phyloP scores from a whole-genome alignment of 129 eudicot genomes.

The Chrysanthemum seticuspe region DNA sequence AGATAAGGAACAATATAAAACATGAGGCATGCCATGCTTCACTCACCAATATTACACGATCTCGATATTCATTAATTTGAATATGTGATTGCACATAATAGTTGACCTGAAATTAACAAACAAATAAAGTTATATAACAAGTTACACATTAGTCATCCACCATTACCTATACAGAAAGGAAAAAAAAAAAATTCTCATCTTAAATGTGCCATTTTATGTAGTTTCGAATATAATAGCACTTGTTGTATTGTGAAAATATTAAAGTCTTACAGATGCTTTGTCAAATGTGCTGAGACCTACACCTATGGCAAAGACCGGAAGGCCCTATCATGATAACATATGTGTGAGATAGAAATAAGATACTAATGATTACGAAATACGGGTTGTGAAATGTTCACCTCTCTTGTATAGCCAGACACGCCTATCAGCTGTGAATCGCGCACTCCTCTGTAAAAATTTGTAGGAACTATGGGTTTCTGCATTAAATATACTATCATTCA shows the following conservation, averaged over 20 bases:
- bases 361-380: background rate
- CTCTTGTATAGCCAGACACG: conserved; percentile 63
- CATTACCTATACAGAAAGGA: background rate
- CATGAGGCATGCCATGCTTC: conserved; percentile 10
- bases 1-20: conserved; percentile 5
- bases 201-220: background rate
- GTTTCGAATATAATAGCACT: background rate
- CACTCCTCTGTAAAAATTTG: conserved; percentile 50
- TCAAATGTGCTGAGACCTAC: conserved; percentile 65
- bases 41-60: conserved; percentile 64
- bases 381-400: conserved; percentile 37
- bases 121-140: background rate
- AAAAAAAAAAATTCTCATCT: background rate
- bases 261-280: conserved; percentile 67
- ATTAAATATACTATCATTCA: background rate
- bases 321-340: conserved; percentile 43
- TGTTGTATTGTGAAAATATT: conserved; percentile 11
- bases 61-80: conserved; percentile 69
- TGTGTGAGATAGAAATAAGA: background rate
- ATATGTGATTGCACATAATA: conserved; percentile 74
- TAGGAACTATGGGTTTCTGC: conserved; percentile 70
- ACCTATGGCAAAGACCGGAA: conserved; percentile 70
- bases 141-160: background rate
- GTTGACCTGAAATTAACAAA: conserved; percentile 42
- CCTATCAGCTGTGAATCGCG: conserved; percentile 78